Percentiles rank a stretch among this genome's conserved stretches.
Evolutionary conservation across 306 rosid genomes (phyloP).

Genomic region (Ceratonia siliqua): DNA sequence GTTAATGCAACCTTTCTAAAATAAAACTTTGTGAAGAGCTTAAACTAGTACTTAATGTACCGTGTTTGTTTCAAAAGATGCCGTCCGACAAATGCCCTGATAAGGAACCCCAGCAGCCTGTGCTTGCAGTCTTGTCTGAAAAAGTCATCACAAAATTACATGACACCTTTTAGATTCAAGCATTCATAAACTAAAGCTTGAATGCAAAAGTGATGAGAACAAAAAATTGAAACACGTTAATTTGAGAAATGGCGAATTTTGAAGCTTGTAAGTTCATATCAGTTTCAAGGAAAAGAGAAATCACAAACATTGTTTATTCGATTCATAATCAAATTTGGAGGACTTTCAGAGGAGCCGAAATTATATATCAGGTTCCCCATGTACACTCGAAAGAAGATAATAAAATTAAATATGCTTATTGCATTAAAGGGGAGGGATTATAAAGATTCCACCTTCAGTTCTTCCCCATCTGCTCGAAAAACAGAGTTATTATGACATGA

Average conservation of each 20-base stretch:
- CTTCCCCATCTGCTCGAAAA: not conserved
- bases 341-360: not conserved
- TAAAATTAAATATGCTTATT: not conserved
- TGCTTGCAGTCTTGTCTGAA: constrained; percentile 91
- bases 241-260: not conserved
- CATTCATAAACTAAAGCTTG: not conserved
- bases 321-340: not conserved
- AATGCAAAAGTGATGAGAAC: not conserved
- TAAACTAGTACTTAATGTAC: constrained; percentile 30
- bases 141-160: not conserved
- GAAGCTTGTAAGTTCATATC: not conserved
- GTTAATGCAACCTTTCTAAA: not conserved
- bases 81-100: constrained; percentile 42
- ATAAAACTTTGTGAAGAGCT: not conserved
- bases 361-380: not conserved
- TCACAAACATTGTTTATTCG: not conserved
- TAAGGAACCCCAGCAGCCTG: constrained; percentile 96
- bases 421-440: not conserved
- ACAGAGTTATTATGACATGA: not conserved
- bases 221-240: not conserved
- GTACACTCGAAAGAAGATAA: not conserved
- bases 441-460: not conserved
- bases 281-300: not conserved
- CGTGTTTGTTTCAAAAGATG: constrained; percentile 54
- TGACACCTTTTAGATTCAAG: not conserved